Conservation (phyloP, 352 stramenopile species). For the Phytophthora sojae region DNA sequence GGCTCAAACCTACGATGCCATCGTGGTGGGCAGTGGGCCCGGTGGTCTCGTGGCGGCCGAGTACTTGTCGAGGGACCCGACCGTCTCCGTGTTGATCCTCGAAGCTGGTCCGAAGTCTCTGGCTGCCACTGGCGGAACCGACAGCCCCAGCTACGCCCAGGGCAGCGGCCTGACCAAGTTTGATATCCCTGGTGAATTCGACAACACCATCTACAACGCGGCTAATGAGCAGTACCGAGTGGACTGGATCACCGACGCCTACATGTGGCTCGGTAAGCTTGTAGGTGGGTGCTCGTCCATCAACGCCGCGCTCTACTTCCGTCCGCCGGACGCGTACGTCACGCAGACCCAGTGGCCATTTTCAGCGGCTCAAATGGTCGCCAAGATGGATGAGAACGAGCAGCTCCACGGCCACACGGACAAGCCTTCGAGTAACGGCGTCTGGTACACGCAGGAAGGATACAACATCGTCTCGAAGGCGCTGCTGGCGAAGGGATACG, state of each 20-base stretch:
- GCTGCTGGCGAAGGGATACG: not conserved
- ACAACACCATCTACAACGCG: constrained; percentile 1
- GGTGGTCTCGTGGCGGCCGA: not conserved
- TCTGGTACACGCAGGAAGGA: constrained; percentile 2
- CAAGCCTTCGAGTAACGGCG: not conserved
- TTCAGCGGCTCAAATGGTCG: not conserved
- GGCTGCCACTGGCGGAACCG: not conserved
- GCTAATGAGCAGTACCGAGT: not conserved
- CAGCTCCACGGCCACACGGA: not conserved
- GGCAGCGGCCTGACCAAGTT: not conserved
- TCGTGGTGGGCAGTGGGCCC: not conserved
- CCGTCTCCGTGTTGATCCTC: constrained; percentile 2
- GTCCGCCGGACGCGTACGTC: not conserved
- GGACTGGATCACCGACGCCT: constrained; percentile 2
- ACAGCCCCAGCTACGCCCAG: not conserved
- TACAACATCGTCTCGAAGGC: constrained; percentile 2
- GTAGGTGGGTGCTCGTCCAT: not conserved
- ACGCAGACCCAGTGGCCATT: constrained; percentile 1
- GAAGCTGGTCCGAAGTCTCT: constrained; percentile 2
- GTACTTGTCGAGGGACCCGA: not conserved
- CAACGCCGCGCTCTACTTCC: constrained; percentile 1
- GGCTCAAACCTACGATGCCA: constrained; percentile 1
- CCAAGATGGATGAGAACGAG: constrained; percentile 3
- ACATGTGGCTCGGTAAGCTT: constrained; percentile 1
- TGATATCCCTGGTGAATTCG: not conserved